phyloP scores from a whole-genome alignment of 257 asterid genomes.

The Solanum bulbocastanum region DNA sequence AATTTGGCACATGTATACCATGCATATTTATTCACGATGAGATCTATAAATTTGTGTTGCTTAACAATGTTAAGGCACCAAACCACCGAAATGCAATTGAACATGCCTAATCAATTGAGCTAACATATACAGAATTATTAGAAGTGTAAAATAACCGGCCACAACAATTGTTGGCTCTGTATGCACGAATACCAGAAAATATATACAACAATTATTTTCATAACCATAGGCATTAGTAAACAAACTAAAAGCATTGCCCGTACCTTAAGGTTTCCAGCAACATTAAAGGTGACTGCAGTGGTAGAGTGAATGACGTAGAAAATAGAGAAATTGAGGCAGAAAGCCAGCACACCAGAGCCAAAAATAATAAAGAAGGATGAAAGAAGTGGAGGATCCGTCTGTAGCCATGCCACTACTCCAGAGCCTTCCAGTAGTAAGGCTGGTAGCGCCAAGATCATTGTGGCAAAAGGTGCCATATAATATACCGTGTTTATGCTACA shows the following conservation, averaged over 20 bases:
- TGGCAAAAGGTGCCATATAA: conserved; percentile 95
- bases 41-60: background rate
- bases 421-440: conserved; percentile 78
- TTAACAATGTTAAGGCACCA: background rate
- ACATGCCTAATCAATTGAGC: background rate
- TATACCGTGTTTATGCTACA: conserved; percentile 91
- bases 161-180: background rate
- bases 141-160: background rate
- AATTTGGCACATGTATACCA: background rate
- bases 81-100: background rate
- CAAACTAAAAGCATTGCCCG: background rate
- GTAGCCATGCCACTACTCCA: conserved; percentile 64
- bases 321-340: conserved; percentile 89
- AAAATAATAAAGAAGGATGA: conserved; percentile 61
- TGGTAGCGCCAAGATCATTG: conserved; percentile 80
- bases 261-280: conserved; percentile 98
- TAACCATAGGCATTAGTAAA: background rate
- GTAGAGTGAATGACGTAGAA: conserved; percentile 96
- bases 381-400: conserved; percentile 43
- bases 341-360: conserved; percentile 85
- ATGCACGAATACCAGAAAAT: background rate
- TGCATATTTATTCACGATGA: background rate
- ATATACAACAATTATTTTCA: background rate
- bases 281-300: conserved; percentile 95
- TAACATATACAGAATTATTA: background rate